These are phyloP conservation scores for Geosmithia putterillii DNA, from an alignment of 2,329 filamentous ascomycete species.

Conservation along the genomic window DNA sequence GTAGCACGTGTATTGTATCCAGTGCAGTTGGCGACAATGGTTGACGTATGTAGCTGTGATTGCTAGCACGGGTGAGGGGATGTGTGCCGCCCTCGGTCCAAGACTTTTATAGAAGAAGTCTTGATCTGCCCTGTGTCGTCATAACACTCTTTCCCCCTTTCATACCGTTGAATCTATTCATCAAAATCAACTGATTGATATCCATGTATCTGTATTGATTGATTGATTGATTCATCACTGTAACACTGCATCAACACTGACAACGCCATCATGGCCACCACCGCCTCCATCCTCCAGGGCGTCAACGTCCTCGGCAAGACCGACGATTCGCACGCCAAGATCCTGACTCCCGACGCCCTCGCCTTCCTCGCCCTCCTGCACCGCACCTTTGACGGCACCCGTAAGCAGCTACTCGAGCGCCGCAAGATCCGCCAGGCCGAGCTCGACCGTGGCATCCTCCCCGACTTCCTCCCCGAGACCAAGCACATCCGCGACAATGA, in stretches of 20 bases:
- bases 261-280: neutral
- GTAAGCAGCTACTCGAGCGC: constrained; percentile 70
- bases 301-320: constrained; percentile 41
- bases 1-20: no score
- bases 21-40: no score
- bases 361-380: constrained; percentile 79
- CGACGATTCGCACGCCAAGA: constrained; percentile 62
- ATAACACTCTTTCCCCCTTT: no score
- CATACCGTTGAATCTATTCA: no score
- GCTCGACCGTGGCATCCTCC: constrained; percentile 68
- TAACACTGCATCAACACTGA: neutral
- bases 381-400: constrained; percentile 70
- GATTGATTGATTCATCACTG: no score
- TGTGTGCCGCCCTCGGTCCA: no score
- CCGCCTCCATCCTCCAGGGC: neutral
- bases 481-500: constrained; percentile 79
- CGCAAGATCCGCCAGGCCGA: constrained; percentile 70
- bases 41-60: no score
- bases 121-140: no score
- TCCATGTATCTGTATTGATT: no score
- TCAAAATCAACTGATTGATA: no score
- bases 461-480: constrained; percentile 81
- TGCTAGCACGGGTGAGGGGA: no score
- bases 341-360: constrained; percentile 69
- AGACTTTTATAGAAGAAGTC: no score